phyloP scores from a whole-genome alignment of 495 filamentous ascomycete species.

The Penicillium cataractarum region DNA sequence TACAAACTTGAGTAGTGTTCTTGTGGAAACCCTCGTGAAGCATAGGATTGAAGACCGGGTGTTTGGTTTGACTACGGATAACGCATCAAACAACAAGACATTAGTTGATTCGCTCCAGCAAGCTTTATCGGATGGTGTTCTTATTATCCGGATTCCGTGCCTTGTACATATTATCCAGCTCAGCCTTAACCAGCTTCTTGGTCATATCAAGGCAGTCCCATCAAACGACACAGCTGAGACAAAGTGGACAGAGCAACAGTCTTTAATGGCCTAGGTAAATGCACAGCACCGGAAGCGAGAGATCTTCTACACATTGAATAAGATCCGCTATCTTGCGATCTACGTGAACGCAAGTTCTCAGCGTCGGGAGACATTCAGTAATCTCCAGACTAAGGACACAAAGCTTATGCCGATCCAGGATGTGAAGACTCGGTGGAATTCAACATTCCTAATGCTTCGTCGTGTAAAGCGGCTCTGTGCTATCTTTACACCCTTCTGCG shows the following conservation, averaged over 20 bases:
- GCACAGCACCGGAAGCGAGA: slow-evolving; percentile 10
- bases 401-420: no score
- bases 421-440: no score
- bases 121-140: slow-evolving; percentile 8
- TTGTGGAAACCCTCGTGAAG: slow-evolving; percentile 9
- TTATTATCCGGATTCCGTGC: slow-evolving; percentile 13
- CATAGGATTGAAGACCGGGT: slow-evolving; percentile 18
- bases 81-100: slow-evolving; percentile 17
- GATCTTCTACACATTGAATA: no score
- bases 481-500: no score
- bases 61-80: slow-evolving; percentile 15
- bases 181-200: slow-evolving; percentile 19
- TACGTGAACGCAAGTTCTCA: slow-evolving; percentile 9
- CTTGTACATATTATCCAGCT: slow-evolving; percentile 19
- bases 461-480: no score
- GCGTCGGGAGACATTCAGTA: slow-evolving; percentile 6
- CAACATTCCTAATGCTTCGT: no score
- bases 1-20: slow-evolving; percentile 13
- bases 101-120: slow-evolving; percentile 9
- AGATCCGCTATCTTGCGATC: slow-evolving; percentile 4
- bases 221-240: slow-evolving; percentile 8
- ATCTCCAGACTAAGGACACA: slow-evolving; percentile 1
- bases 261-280: neutral
- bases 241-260: slow-evolving; percentile 14
- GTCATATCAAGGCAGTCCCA: slow-evolving; percentile 11